These are phyloP conservation scores for Neurospora intermedia DNA, from an alignment of 495 filamentous ascomycete species.

Conservation along the genomic window DNA sequence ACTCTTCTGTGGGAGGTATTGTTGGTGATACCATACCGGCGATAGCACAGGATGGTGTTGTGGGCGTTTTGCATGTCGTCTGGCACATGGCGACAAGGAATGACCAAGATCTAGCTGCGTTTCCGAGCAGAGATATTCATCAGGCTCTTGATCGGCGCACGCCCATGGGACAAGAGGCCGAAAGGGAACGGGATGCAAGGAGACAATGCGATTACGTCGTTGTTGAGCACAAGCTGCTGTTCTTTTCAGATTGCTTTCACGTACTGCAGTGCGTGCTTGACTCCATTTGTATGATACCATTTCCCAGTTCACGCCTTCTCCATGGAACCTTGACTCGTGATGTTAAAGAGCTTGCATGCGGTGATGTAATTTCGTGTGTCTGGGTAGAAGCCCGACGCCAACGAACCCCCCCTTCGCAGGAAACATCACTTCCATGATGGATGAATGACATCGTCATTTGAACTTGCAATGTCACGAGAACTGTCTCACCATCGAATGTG, in stretches of 20 bases:
- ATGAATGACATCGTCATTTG: too few species aligned
- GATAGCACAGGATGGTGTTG: slow-evolving; percentile 11
- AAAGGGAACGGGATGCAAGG: neutral
- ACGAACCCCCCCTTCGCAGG: neutral
- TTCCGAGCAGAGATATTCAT: neutral
- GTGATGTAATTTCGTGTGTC: neutral
- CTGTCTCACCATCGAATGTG: neutral
- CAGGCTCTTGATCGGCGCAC: neutral
- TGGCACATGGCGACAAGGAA: slow-evolving; percentile 9
- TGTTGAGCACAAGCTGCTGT: neutral
- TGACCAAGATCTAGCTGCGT: neutral
- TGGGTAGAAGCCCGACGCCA: neutral
- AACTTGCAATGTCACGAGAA: too few species aligned
- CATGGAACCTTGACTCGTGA: neutral
- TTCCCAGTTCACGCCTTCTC: neutral
- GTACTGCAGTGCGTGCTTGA: neutral
- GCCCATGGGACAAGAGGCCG: neutral
- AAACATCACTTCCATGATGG: too few species aligned
- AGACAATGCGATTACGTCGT: slow-evolving; percentile 2
- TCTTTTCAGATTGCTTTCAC: neutral
- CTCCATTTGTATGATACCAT: neutral
- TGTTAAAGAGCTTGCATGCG: neutral
- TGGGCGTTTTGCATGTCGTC: slow-evolving; percentile 45
- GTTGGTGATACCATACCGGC: slow-evolving; percentile 10
- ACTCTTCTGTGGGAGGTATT: slow-evolving; percentile 9